These are phyloP conservation scores for Leccinum longicurvipes DNA, from an alignment of 768 basidiomycete species.

Conservation along the genomic window DNA sequence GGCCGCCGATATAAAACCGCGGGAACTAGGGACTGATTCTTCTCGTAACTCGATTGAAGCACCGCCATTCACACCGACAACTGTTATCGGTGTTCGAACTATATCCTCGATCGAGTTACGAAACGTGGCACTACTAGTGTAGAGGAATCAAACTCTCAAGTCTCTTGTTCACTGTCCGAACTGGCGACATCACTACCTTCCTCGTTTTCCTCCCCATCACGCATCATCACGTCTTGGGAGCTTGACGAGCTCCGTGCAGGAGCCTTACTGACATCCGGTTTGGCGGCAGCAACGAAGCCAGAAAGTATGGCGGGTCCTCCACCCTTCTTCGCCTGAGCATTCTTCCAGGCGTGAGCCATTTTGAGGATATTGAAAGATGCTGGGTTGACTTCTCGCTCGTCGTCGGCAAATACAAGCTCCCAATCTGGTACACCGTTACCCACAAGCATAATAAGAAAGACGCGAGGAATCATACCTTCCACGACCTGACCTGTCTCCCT, in stretches of 20 bases:
- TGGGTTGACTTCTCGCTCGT: conserved; percentile 91
- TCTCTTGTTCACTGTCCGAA: conserved; percentile 41
- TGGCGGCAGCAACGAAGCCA: conserved; percentile 46
- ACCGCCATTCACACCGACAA: neutral
- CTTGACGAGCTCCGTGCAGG: conserved; percentile 8
- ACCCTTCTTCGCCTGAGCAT: conserved; percentile 43
- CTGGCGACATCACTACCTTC: conserved; percentile 52
- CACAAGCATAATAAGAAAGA: neutral
- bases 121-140: neutral
- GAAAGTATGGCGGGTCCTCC: conserved; percentile 38
- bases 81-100: too few relatives aligned
- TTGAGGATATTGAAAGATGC: conserved; percentile 94
- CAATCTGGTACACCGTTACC: conserved; percentile 56
- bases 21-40: neutral
- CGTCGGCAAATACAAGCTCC: conserved; percentile 95
- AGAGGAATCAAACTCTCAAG: neutral
- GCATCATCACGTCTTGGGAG: conserved; percentile 25
- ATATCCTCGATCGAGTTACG: neutral
- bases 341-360: conserved; percentile 91
- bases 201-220: conserved; percentile 26
- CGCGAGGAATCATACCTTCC: conserved; percentile 56
- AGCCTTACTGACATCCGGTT: conserved; percentile 9
- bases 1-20: neutral
- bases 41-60: neutral
- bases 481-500: conserved; percentile 81